Evolutionary conservation across 2,329 filamentous ascomycete genomes (phyloP).

Genomic region (Ceratocystis ficicola): DNA sequence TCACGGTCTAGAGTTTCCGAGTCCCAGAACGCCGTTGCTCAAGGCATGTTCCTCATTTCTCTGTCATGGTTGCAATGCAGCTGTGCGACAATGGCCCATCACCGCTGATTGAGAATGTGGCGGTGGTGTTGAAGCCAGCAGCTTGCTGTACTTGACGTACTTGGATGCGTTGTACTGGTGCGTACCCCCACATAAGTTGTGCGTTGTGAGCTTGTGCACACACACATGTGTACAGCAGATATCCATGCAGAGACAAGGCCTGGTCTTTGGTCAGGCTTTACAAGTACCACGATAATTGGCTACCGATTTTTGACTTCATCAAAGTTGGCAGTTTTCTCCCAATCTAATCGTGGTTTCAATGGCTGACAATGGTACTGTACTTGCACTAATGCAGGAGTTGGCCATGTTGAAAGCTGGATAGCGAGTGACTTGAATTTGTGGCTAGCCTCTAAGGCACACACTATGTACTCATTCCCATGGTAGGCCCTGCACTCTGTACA

Average conservation of each 20-base stretch:
- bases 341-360: not conserved
- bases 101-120: not conserved
- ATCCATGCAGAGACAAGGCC: not conserved
- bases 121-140: not conserved
- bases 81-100: not conserved
- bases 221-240: not conserved
- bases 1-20: not conserved
- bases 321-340: not conserved
- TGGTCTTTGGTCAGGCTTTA: not conserved
- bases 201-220: not conserved
- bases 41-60: not conserved
- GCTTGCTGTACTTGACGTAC: too few species aligned
- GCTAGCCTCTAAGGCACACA: not conserved
- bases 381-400: not conserved
- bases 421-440: not conserved
- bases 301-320: not conserved
- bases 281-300: not conserved
- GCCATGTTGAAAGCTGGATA: not conserved
- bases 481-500: not conserved
- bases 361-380: not conserved
- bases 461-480: not conserved
- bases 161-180: not conserved
- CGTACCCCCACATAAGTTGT: not conserved
- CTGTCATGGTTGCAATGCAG: not conserved
- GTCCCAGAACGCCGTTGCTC: not conserved